A percentile compares a stretch with the other conserved stretches of the same genome.
phyloP scores from a whole-genome alignment of 2,329 filamentous ascomycete species.

The Torrubiella hemipterigena region DNA sequence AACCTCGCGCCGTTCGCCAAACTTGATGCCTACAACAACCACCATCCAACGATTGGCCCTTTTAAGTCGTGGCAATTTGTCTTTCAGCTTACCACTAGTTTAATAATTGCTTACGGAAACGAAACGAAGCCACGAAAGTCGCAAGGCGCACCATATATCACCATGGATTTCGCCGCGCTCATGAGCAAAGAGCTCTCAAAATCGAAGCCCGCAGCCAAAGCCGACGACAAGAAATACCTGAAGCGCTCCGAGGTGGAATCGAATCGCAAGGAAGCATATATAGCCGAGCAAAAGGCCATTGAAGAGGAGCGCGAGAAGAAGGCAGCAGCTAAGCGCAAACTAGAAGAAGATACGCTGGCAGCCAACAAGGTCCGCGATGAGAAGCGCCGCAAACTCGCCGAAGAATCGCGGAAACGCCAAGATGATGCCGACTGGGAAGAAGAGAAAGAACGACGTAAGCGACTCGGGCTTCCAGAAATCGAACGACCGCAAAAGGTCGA shows the following conservation, averaged over 20 bases:
- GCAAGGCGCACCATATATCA: no score
- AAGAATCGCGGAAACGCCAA: constrained; percentile 58
- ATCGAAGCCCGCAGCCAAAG: constrained; percentile 40
- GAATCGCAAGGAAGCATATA: constrained; percentile 66
- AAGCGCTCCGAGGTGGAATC: constrained; percentile 81
- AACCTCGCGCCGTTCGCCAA: constrained; percentile 5
- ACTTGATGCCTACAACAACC: not conserved
- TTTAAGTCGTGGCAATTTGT: no score
- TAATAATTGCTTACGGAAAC: no score
- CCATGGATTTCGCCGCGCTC: constrained; percentile 89
- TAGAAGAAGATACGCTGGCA: constrained; percentile 71
- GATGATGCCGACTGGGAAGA: constrained; percentile 65
- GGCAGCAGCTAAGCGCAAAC: constrained; percentile 69
- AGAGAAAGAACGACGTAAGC: constrained; percentile 60
- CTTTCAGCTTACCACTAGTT: no score
- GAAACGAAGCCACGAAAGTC: no score
- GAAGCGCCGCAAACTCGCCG: constrained; percentile 69
- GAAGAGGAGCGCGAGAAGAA: constrained; percentile 61
- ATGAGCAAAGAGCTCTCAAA: constrained; percentile 92
- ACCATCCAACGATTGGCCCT: not conserved
- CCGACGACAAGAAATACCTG: constrained; percentile 58
- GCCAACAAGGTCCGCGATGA: constrained; percentile 62
- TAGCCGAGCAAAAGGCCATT: constrained; percentile 65
- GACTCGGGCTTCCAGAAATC: constrained; percentile 70
- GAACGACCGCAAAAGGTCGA: constrained; percentile 24